phyloP scores from a whole-genome alignment of 768 basidiomycete genomes.

The Collybia mongolica region DNA sequence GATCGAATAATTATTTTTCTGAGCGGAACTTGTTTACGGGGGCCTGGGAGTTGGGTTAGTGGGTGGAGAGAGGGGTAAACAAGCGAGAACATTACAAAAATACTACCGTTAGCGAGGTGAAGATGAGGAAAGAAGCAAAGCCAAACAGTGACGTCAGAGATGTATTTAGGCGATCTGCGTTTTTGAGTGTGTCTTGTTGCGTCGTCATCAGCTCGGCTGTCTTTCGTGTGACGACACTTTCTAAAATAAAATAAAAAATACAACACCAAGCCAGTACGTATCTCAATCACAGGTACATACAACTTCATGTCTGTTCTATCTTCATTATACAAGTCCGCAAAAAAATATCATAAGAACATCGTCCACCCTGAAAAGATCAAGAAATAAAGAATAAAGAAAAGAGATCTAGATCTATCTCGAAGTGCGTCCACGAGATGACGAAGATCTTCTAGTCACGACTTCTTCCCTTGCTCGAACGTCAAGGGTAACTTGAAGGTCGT shows the following conservation, averaged over 20 bases:
- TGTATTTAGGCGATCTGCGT: neutral
- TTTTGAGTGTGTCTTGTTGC: conserved; percentile 6
- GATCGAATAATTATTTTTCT: no score
- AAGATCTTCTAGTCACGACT: conserved; percentile 32
- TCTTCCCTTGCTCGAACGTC: conserved; percentile 64
- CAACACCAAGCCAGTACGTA: no score
- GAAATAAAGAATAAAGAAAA: conserved; percentile 9
- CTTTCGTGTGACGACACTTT: neutral
- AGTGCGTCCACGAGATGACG: conserved; percentile 27
- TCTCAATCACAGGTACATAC: no score
- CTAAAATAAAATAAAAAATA: no score
- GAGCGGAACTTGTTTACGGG: no score
- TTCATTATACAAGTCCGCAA: conserved; percentile 5
- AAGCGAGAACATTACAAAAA: no score
- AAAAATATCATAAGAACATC: neutral
- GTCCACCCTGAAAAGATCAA: conserved; percentile 3
- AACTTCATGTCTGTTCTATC: neutral
- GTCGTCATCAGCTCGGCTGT: conserved; percentile 4
- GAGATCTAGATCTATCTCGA: conserved; percentile 20
- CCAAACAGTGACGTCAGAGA: no score
- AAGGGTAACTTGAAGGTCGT: conserved; percentile 66
- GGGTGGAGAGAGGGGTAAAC: no score
- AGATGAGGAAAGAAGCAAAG: neutral
- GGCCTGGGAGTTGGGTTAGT: no score
- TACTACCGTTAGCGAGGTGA: no score